Evolutionary conservation across 2,329 filamentous ascomycete species (phyloP).

Genomic region (Cladosporium sp.): DNA sequence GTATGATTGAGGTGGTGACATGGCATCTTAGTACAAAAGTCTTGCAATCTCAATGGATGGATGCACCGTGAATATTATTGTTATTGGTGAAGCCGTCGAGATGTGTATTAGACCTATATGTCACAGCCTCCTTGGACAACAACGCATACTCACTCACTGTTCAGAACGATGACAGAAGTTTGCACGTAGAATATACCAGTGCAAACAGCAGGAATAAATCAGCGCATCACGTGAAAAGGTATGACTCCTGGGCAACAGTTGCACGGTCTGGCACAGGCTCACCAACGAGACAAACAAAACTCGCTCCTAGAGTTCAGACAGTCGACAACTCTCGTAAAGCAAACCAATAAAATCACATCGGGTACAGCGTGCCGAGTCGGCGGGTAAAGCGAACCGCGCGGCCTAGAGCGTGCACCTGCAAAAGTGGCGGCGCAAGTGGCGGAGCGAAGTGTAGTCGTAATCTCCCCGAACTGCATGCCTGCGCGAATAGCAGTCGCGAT

Average conservation of each 20-base stretch:
- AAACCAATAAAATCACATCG: not conserved
- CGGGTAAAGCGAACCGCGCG: too few species aligned
- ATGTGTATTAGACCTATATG: not conserved
- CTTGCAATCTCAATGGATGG: not conserved
- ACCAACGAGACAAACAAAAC: not conserved
- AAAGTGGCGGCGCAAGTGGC: slow-evolving; percentile 4
- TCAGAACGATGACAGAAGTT: not conserved
- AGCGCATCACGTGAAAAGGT: not conserved
- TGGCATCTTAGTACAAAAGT: not conserved
- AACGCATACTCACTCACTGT: not conserved
- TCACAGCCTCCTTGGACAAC: too few species aligned
- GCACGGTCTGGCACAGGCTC: not conserved
- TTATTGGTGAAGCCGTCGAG: not conserved
- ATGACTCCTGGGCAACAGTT: not conserved
- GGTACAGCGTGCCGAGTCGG: not conserved
- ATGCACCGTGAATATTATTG: not conserved
- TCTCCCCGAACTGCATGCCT: not conserved
- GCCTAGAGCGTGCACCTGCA: not conserved
- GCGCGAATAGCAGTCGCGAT: not conserved
- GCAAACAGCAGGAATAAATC: not conserved
- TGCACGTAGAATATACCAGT: not conserved
- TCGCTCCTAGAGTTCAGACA: not conserved
- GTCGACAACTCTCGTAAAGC: not conserved
- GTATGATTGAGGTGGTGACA: slow-evolving; percentile 39
- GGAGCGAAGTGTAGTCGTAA: slow-evolving; percentile 5